Percentiles rank a stretch among this genome's conserved stretches.
These are phyloP conservation scores for Mycosphaerella arachidis DNA, from an alignment of 2,329 filamentous ascomycete genomes.

Conservation along the genomic window DNA sequence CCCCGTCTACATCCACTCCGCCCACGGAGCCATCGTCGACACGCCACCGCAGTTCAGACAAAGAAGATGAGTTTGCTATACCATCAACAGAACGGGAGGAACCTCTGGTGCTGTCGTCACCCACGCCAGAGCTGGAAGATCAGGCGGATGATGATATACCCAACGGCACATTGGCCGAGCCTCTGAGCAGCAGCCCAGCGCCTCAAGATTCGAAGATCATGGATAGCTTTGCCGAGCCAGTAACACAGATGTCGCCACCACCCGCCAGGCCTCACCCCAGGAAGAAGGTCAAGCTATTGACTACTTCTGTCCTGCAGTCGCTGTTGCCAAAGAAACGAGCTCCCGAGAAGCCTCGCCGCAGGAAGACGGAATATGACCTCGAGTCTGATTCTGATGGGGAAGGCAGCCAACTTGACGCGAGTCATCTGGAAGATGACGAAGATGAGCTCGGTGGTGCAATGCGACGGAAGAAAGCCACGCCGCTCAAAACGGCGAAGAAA, in stretches of 20 bases:
- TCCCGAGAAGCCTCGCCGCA: slow-evolving; percentile 18
- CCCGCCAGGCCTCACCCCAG: slow-evolving; percentile 22
- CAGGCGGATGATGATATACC: slow-evolving; percentile 29
- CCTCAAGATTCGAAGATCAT: not conserved
- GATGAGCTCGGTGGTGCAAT: slow-evolving; percentile 36
- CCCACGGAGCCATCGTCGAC: slow-evolving; percentile 26
- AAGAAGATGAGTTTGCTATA: slow-evolving; percentile 15
- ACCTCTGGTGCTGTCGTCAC: slow-evolving; percentile 1
- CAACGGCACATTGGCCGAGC: slow-evolving; percentile 43
- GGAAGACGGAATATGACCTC: slow-evolving; percentile 39
- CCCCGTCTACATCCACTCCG: slow-evolving; percentile 34
- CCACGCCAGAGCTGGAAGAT: slow-evolving; percentile 12
- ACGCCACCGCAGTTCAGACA: slow-evolving; percentile 29
- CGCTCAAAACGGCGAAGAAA: slow-evolving; percentile 18
- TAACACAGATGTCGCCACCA: slow-evolving; percentile 26
- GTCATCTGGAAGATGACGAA: slow-evolving; percentile 35
- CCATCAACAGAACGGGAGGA: slow-evolving; percentile 17
- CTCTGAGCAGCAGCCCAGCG: slow-evolving; percentile 39
- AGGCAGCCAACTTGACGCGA: slow-evolving; percentile 18
- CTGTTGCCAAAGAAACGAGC: slow-evolving; percentile 42
- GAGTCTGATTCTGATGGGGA: slow-evolving; percentile 35
- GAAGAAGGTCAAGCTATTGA: slow-evolving; percentile 29
- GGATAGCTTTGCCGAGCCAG: slow-evolving; percentile 18
- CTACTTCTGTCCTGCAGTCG: slow-evolving; percentile 43
- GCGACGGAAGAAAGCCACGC: slow-evolving; percentile 20